phyloP scores from a whole-genome alignment of 805 yeast species.

The Candida ulmi region DNA sequence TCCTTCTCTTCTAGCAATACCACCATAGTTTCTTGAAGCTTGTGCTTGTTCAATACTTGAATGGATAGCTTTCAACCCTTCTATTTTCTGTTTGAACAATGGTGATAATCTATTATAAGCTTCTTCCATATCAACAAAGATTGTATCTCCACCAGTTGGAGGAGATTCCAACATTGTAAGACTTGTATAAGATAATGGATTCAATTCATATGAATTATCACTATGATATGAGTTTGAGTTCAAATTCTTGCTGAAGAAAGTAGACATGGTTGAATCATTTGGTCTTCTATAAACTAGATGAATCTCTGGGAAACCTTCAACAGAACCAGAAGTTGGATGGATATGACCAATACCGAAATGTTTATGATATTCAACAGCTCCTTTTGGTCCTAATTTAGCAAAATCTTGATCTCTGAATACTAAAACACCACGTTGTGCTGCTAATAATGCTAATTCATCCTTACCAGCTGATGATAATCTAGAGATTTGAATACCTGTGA shows the following conservation, averaged over 20 bases:
- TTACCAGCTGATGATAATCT: constrained; percentile 46
- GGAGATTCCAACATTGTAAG: constrained; percentile 49
- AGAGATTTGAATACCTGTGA: constrained; percentile 53
- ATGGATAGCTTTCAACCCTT: constrained; percentile 39
- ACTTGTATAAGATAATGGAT: constrained; percentile 52
- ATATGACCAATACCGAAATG: constrained; percentile 64
- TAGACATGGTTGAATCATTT: constrained; percentile 7
- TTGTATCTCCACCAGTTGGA: constrained; percentile 47
- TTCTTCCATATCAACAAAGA: constrained; percentile 47
- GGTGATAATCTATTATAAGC: constrained; percentile 50
- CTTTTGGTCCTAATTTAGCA: constrained; percentile 39
- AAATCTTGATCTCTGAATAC: constrained; percentile 60
- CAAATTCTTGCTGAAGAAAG: constrained; percentile 4
- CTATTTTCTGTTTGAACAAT: constrained; percentile 38
- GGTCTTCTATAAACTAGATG: constrained; percentile 46
- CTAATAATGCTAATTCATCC: constrained; percentile 59
- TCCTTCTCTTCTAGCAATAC: constrained; percentile 39
- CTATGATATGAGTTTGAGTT: constrained; percentile 39
- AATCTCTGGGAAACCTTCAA: constrained; percentile 48
- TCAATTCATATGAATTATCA: constrained; percentile 49
- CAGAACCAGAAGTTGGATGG: constrained; percentile 69
- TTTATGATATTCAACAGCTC: constrained; percentile 41
- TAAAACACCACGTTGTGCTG: constrained; percentile 61
- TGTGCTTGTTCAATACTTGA: constrained; percentile 36
- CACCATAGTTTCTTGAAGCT: constrained; percentile 42